Percentiles rank a stretch among this genome's conserved stretches.
phyloP scores from a whole-genome alignment of 2,329 filamentous ascomycete species.

The Trichophaea hybrida region DNA sequence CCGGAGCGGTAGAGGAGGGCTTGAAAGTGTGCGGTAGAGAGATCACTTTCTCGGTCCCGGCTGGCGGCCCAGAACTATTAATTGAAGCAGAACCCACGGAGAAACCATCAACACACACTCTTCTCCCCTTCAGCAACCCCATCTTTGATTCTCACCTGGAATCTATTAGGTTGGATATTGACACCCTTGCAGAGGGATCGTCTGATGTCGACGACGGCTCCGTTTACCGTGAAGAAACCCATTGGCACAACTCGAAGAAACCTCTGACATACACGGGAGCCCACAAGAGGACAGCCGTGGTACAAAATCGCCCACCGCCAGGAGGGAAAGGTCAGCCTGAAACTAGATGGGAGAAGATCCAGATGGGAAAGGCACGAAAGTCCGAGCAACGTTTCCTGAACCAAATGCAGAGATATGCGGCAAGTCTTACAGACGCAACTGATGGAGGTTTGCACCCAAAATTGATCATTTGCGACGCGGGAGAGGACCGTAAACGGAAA shows the following conservation, averaged over 20 bases:
- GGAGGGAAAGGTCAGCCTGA: neutral
- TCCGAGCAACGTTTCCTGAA: slow-evolving; percentile 51
- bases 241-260: too few relatives aligned
- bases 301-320: neutral
- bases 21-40: neutral
- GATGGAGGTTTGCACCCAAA: slow-evolving; percentile 52
- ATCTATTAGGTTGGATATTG: slow-evolving; percentile 23
- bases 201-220: too few relatives aligned
- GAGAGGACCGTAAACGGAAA: slow-evolving; percentile 28
- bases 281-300: too few relatives aligned
- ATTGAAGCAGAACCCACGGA: too few relatives aligned
- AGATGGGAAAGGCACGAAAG: slow-evolving; percentile 26
- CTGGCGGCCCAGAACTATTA: neutral
- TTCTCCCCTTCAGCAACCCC: slow-evolving; percentile 38
- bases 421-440: slow-evolving; percentile 50
- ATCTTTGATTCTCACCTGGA: slow-evolving; percentile 36
- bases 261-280: too few relatives aligned
- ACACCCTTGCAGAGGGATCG: neutral
- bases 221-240: too few relatives aligned
- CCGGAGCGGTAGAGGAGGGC: slow-evolving; percentile 6
- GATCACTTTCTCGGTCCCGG: neutral
- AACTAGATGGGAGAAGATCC: neutral
- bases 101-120: slow-evolving; percentile 6
- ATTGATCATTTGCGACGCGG: slow-evolving; percentile 38
- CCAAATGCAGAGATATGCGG: slow-evolving; percentile 54